A percentile compares a stretch with the other conserved stretches of the same genome.
These are phyloP conservation scores for Boletellus deceptivus DNA, from an alignment of 1,284 basidiomycete genomes.

Conservation along the genomic window DNA sequence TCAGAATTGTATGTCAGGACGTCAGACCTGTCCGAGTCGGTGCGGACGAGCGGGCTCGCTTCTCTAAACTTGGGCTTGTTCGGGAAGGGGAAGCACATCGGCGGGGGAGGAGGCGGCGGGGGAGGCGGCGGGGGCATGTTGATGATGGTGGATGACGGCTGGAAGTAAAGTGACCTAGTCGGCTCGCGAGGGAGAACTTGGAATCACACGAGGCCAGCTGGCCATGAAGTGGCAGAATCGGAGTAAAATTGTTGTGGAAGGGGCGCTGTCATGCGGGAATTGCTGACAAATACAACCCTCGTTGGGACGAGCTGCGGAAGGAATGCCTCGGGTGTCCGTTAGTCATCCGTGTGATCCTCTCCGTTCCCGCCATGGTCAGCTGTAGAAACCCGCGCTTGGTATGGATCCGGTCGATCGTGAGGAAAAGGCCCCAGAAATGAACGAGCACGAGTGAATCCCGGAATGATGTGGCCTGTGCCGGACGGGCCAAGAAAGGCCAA, in stretches of 20 bases:
- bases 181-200: slow-evolving; percentile 14
- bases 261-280: slow-evolving; percentile 10
- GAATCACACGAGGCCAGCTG: slow-evolving; percentile 31
- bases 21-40: slow-evolving; percentile 35
- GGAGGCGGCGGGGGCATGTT: slow-evolving; percentile 41
- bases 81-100: slow-evolving; percentile 54
- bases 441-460: slow-evolving; percentile 5
- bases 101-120: slow-evolving; percentile 51
- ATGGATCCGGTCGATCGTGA: slow-evolving; percentile 13
- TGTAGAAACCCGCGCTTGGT: slow-evolving; percentile 11
- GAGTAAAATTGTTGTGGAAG: slow-evolving; percentile 27
- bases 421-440: slow-evolving; percentile 7
- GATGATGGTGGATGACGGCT: slow-evolving; percentile 16
- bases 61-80: slow-evolving; percentile 32
- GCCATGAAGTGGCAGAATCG: slow-evolving; percentile 15
- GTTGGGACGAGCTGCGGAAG: slow-evolving; percentile 23
- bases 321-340: slow-evolving; percentile 15
- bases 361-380: slow-evolving; percentile 12
- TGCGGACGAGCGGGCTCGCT: slow-evolving; percentile 33
- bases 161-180: slow-evolving; percentile 18
- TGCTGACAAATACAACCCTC: slow-evolving; percentile 25
- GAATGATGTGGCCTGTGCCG: neutral
- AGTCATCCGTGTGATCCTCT: slow-evolving; percentile 27
- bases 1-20: slow-evolving; percentile 27
- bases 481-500: neutral